Evolutionary conservation across 768 basidiomycete species (phyloP), one percentile per base, ranked within the genome.

Genomic region (Suillus fuscotomentosus): DNA sequence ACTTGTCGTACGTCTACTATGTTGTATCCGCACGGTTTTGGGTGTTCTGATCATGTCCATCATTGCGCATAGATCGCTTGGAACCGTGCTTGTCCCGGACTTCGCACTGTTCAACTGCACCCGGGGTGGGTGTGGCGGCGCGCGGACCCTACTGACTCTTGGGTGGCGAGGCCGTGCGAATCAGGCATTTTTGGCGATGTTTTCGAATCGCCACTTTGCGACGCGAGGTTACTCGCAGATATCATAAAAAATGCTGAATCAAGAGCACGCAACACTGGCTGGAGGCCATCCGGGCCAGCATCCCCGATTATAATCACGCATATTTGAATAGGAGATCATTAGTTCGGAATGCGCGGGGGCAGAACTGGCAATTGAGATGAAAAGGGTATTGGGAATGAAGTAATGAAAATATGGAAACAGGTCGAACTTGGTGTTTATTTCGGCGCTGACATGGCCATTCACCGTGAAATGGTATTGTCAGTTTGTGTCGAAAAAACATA

Each of bases 91-190:
- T 82, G 82, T 62, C 74, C 73, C 1, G 60, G 62, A 54, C 68
- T 84, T 62, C 73, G 76, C 27, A 76, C 78, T 70, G 76, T 84
- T 14, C 82, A 82, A 64, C 75, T 83, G 57, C 73, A 76, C 61
- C 71, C 77, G 7, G 77, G 74, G 4, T 79, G 72, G 62, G 73
- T 77, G 6, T 81, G 82, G 82, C 73, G 73, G 36, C 75, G 82
- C 34, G 72, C 72, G 1, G 22, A 24, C 24, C 38, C 56, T 41
- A 3, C 15, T 41, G 38, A 57, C 39, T 41, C 4, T 10, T 41
- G 56, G 56, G 24, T 39, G 10, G 55, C 55, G 38, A 57, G 55
- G 15, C 38, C 22, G 8, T 39, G 56, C 24, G 38, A 24, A 9
- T 24, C 15, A 38, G 56, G 39, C 9, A 24, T 57, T 57, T 57